Evolutionary conservation across 1,284 basidiomycete species (phyloP).

Genomic region (Clitocybe nebularis): DNA sequence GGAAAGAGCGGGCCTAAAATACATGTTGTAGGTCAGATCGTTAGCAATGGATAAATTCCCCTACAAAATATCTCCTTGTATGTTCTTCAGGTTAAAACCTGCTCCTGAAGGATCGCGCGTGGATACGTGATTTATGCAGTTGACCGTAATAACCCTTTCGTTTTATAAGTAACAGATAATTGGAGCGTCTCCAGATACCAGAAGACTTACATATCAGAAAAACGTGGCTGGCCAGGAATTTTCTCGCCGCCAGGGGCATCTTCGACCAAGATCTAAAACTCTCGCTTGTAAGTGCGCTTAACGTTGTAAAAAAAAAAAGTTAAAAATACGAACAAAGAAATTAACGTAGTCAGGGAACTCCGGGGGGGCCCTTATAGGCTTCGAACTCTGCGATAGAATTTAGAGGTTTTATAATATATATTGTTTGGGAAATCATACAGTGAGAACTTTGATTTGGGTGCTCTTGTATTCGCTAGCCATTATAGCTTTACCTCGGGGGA

Average conservation of each 20-base stretch:
- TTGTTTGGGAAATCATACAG: slow-evolving; percentile 7
- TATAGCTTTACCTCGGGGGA: slow-evolving; percentile 5
- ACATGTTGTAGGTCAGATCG: background rate
- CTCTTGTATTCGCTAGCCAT: slow-evolving; percentile 14
- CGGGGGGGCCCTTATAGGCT: slow-evolving; percentile 10
- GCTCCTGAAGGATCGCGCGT: slow-evolving; percentile 6
- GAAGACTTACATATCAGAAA: slow-evolving; percentile 14
- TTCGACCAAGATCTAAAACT: slow-evolving; percentile 14
- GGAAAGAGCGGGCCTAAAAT: slow-evolving; percentile 17
- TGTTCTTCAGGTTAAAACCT: slow-evolving; percentile 14
- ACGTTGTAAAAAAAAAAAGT: background rate
- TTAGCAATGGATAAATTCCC: slow-evolving; percentile 1
- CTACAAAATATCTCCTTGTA: slow-evolving; percentile 21
- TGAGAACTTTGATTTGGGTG: slow-evolving; percentile 10
- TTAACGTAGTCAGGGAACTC: slow-evolving; percentile 16
- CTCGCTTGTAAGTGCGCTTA: background rate
- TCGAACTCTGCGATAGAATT: slow-evolving; percentile 2
- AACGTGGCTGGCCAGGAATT: slow-evolving; percentile 8
- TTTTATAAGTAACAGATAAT: no score
- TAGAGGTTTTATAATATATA: background rate
- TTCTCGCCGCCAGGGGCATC: slow-evolving; percentile 7
- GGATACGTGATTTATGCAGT: slow-evolving; percentile 8
- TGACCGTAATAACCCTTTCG: slow-evolving; percentile 13
- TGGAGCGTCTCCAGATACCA: background rate
- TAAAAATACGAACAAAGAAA: slow-evolving; percentile 5